Evolutionary conservation across 495 filamentous ascomycete species (phyloP), one percentile per base, ranked within the genome.

Genomic region (Staphylotrichum longicolle): DNA sequence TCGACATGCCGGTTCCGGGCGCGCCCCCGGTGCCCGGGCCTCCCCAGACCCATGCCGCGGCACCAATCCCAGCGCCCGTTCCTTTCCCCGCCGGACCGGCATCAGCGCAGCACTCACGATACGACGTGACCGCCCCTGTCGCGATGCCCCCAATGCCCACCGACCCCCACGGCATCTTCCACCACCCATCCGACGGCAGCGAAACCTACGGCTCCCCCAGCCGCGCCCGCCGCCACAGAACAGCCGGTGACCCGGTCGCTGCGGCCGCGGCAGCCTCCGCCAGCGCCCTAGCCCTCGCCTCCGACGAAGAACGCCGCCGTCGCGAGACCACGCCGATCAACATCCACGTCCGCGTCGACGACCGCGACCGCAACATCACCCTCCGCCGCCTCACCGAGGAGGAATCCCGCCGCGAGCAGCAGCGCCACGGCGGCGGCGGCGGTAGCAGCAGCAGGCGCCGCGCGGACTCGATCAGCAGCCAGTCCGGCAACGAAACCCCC

Each of bases 331-430:
- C 7, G 14, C 41, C 14, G 30, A 27, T 91, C 54, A 88, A 85
- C 57, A 85, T 95, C 53, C 91, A 91, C 74, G 80, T 96, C 33
- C 87, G 88, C 70, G 86, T 93, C 73, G 82, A 86, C 55, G 88
- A 96, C 66, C 70, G 72, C 30, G 86, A 89, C 57, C 83, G 86
- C 39, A 88, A 91, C 65, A 86, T 96, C 50, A 96, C 91, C 10
- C 79, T 96, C 20, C 83, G 91, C 30, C 81, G 89, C 34, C 75
- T 96, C 11, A 90, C 87, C 7, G 90, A 93, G 63, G 85, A 91
- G 70, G 91, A 96, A 80, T 87, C 88, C 4, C 86, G 71, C n/a
- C 68, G 71, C 14, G 64, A 65, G 20, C 51, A 57, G 55, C 53
- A 65, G 27, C 63, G 73, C 6, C 37, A 10, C 37, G 20, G 37